phyloP scores from a whole-genome alignment of 805 yeast species.

The Wickerhamomyces pijperi region DNA sequence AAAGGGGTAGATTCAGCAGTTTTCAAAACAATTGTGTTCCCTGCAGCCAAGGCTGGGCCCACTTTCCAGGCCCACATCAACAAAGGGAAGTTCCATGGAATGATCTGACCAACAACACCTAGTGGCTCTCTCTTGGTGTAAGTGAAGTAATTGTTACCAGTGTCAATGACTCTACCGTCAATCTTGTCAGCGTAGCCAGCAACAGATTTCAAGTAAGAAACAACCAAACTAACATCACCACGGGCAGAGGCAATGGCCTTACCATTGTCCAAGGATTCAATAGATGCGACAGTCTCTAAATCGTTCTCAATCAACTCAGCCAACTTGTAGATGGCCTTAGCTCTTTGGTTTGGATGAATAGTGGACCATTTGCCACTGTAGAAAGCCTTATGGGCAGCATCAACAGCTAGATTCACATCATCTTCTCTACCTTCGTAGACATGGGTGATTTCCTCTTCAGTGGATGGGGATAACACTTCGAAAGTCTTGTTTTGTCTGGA shows the following conservation, averaged over 20 bases:
- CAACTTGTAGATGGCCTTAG: conserved; percentile 49
- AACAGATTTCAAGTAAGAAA: conserved; percentile 65
- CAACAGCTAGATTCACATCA: conserved; percentile 74
- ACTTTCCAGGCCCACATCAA: conserved; percentile 92
- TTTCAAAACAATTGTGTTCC: conserved; percentile 81
- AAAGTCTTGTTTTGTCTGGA: conserved; percentile 51
- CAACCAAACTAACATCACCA: conserved; percentile 65
- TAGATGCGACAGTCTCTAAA: conserved; percentile 59
- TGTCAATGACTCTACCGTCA: conserved; percentile 63
- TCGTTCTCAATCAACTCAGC: conserved; percentile 71
- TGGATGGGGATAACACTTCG: conserved; percentile 54
- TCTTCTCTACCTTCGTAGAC: conserved; percentile 67
- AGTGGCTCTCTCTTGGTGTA: conserved; percentile 82
- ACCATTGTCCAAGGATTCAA: conserved; percentile 86
- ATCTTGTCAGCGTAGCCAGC: conserved; percentile 91
- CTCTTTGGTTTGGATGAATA: conserved; percentile 59
- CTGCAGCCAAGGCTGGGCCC: conserved; percentile 87
- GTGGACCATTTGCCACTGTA: conserved; percentile 64
- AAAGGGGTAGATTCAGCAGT: conserved; percentile 90
- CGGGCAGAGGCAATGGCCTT: conserved; percentile 62
- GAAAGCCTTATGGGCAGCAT: conserved; percentile 73
- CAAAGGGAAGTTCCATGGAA: conserved; percentile 96
- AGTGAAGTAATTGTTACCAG: conserved; percentile 62
- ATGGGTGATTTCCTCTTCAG: conserved; percentile 58
- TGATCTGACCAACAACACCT: conserved; percentile 93